These are phyloP conservation scores for Trichoderma virens DNA, from an alignment of 495 filamentous ascomycete species.

Conservation along the genomic window DNA sequence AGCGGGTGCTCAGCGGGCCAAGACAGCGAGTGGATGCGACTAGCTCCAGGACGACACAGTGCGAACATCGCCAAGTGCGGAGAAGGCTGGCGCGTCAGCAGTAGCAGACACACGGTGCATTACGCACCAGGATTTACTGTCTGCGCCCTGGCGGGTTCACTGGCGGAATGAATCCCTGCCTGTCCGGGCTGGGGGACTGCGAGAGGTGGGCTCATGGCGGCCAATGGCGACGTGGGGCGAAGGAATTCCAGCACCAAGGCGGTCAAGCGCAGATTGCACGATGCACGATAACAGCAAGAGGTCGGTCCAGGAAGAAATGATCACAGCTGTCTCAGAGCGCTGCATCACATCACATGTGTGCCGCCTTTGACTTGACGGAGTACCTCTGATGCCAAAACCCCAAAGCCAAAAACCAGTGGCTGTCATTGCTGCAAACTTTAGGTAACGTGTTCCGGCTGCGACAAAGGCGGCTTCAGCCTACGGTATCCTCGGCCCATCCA, in stretches of 20 bases:
- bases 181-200: neutral
- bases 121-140: neutral
- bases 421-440: too few species aligned
- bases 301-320: neutral
- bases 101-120: neutral
- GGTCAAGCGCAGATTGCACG: neutral
- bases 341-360: too few species aligned
- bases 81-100: neutral
- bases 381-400: too few species aligned
- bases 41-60: neutral
- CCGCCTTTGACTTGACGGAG: too few species aligned
- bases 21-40: neutral
- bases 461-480: neutral
- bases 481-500: constrained; percentile 2
- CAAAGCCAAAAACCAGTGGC: too few species aligned
- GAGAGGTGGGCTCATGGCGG: neutral
- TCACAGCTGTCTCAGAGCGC: too few species aligned
- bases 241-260: neutral
- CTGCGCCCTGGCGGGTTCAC: neutral
- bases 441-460: too few species aligned
- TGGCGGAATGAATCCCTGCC: constrained; percentile 1
- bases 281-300: neutral
- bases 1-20: neutral
- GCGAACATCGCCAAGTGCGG: neutral
- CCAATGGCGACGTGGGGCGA: neutral